Evolutionary conservation across 495 filamentous ascomycete genomes (phyloP).

Genomic region (Ascobolus immersus): DNA sequence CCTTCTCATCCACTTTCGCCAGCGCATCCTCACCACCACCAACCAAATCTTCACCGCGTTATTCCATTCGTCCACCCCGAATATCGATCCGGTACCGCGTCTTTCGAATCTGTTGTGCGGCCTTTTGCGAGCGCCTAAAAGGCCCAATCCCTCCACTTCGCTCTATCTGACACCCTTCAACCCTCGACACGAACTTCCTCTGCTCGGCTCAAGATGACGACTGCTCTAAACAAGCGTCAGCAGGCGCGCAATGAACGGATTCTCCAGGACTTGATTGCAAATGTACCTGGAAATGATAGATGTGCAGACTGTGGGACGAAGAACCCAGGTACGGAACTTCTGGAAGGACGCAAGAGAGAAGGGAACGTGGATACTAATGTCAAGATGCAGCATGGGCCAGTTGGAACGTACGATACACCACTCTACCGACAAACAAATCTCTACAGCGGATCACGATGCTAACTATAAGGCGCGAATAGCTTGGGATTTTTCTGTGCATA

Average conservation of each 20-base stretch:
- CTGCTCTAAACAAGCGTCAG: constrained; percentile 52
- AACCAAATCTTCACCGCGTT: too few relatives aligned
- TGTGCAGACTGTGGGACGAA: constrained; percentile 80
- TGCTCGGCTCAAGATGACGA: too few relatives aligned
- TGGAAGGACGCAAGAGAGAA: constrained; percentile 1
- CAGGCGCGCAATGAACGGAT: constrained; percentile 86
- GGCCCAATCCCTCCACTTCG: too few relatives aligned
- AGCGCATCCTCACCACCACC: too few relatives aligned
- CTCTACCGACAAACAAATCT: background rate
- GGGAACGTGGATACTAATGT: constrained; percentile 7
- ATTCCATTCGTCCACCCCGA: too few relatives aligned
- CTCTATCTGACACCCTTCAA: too few relatives aligned
- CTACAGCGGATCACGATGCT: background rate
- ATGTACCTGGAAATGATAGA: constrained; percentile 69
- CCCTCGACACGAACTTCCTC: too few relatives aligned
- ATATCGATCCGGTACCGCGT: too few relatives aligned
- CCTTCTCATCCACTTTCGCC: too few relatives aligned
- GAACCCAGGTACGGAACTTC: constrained; percentile 56
- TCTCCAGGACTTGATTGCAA: constrained; percentile 71
- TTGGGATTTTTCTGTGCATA: constrained; percentile 93
- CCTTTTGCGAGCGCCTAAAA: too few relatives aligned
- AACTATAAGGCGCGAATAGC: constrained; percentile 22
- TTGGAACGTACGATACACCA: constrained; percentile 57
- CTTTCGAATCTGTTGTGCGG: too few relatives aligned
- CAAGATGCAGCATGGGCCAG: constrained; percentile 83